Conservation (phyloP, 2,329 filamentous ascomycete species). For the Cytospora mali region DNA sequence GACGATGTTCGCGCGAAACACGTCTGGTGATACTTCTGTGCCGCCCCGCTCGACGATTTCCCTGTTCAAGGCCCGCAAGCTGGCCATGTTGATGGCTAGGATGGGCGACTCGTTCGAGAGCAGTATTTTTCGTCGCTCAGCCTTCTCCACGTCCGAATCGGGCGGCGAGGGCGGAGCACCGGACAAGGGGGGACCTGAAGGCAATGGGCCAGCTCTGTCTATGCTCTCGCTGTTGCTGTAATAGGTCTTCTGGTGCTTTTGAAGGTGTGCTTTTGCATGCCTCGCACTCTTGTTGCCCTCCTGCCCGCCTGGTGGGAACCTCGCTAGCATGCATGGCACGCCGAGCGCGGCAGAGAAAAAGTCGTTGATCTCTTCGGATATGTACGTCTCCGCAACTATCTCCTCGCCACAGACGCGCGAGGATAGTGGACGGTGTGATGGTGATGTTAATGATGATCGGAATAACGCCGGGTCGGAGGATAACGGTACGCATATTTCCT, state of each 20-base stretch:
- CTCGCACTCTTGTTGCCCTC: slow-evolving; percentile 57
- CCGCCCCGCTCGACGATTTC: slow-evolving; percentile 66
- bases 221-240: slow-evolving; percentile 29
- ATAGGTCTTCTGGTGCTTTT: slow-evolving; percentile 52
- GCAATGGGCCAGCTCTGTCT: not conserved
- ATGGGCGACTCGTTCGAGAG: slow-evolving; percentile 95
- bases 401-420: slow-evolving; percentile 84
- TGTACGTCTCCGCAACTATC: slow-evolving; percentile 72
- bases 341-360: slow-evolving; percentile 80
- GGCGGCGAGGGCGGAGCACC: slow-evolving; percentile 53
- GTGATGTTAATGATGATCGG: slow-evolving; percentile 38
- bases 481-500: slow-evolving; percentile 60
- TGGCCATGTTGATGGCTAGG: slow-evolving; percentile 78
- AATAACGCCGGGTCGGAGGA: slow-evolving; percentile 68
- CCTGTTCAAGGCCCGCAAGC: slow-evolving; percentile 76
- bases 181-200: slow-evolving; percentile 47
- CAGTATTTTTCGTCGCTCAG: slow-evolving; percentile 61
- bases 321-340: slow-evolving; percentile 79
- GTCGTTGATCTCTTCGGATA: slow-evolving; percentile 61
- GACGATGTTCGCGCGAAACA: slow-evolving; percentile 89
- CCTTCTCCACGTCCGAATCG: slow-evolving; percentile 57
- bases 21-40: slow-evolving; percentile 68
- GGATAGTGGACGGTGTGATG: slow-evolving; percentile 45
- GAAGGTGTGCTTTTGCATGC: slow-evolving; percentile 71
- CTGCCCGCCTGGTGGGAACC: slow-evolving; percentile 72